Base-by-base conservation (phyloP, 805 yeast species). In the Wickerhamiella allomyrinae region DNA sequence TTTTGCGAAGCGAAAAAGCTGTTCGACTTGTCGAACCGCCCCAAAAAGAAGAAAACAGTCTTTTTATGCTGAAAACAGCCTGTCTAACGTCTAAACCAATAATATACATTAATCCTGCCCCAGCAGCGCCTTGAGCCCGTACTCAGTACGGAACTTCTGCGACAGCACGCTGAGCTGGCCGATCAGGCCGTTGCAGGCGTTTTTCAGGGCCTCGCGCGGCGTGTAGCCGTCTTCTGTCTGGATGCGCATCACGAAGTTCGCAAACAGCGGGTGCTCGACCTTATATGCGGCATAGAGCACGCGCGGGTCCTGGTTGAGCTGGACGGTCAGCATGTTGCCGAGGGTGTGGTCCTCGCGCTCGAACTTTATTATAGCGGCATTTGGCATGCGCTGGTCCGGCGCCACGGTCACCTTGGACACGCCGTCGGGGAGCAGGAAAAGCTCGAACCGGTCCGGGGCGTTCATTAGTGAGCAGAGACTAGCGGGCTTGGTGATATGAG, bases 401-500 rank as follows among this genome's bases (percentile, higher is more conserved):
- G 86, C 80, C 42, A 91, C 77, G 47, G 79, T 77, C 47, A 91
- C 71, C 83, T 91, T 91, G 41, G 89, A 81, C 41, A 84, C 93
- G 41, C 98, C 97, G 61, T 91, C 99, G n/a, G 96, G 97, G 54
- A 91, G 71, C 53, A 91, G 75, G 60, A 91, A 91, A 33, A 91
- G 75, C 69, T 91, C 99, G 61, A 89, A 91, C 71, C 98, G 79
- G 67, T 91, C 98, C 63, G 99, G 99, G 57, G 97, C 97, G 67
- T 91, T 91, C 98, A 91, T 89, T 44, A 7, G 7, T 23, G 25
- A 23, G 10, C 10, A 23, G 10, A 23, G 25, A 23, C 7, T 8
- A 10, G n/a, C n/a, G n/a, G n/a, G n/a, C n/a, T n/a, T n/a, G n/a
- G n/a, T n/a, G n/a, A n/a, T n/a, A n/a, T n/a, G n/a, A n/a, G n/a